Evolutionary conservation across 2,329 filamentous ascomycete genomes (phyloP), one percentile per base, ranked within the genome.

Genomic region (Geoglossum cookeanum): DNA sequence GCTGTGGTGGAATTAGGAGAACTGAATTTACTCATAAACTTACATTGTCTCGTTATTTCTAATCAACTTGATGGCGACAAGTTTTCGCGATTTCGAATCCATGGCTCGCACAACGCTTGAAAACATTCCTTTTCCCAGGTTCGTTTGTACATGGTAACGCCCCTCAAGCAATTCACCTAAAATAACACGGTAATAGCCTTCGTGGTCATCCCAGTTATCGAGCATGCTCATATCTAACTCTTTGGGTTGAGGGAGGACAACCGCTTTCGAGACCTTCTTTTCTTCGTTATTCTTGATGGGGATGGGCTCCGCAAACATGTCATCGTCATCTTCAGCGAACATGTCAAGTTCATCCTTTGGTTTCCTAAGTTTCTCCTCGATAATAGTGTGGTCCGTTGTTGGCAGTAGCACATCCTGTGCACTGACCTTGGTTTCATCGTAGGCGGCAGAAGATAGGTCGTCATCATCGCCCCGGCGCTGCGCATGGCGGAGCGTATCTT

Each of bases 41-140:
- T 72, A 75, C 81, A 96, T 84, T 11, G 87, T 86, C 66, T 95
- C 90, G 65, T 98, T 97, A 69, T 94, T 94, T 61, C 92, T 86
- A 70, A 97, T 94, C 64, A 98, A 92, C 72, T 98, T 98, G 76
- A 98, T 86, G 29, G 92, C 92, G 35, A 97, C 90, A n/a, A 85
- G 69, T 63, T 80, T 79, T 65, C 83, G 83, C 58, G 78, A 86
- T 54, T 80, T 81, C 27, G 84, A 78, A 69, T 96, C 90, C 61
- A 80, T 78, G 27, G 92, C 92, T 61, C 88, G 83, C 56, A 92
- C 88, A n/a, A 98, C 92, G 7, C 88, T 89, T 0, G 92, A 94
- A 68, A 96, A 98, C 78, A 96, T 95, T 64, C 92, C 92, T 69
- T 87, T 89, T 61, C 92, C 92, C 27, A 98, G 77, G 56, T 84